phyloP scores from a whole-genome alignment of 202 grass and related monocot species.

The Miscanthus sacchariflorus region DNA sequence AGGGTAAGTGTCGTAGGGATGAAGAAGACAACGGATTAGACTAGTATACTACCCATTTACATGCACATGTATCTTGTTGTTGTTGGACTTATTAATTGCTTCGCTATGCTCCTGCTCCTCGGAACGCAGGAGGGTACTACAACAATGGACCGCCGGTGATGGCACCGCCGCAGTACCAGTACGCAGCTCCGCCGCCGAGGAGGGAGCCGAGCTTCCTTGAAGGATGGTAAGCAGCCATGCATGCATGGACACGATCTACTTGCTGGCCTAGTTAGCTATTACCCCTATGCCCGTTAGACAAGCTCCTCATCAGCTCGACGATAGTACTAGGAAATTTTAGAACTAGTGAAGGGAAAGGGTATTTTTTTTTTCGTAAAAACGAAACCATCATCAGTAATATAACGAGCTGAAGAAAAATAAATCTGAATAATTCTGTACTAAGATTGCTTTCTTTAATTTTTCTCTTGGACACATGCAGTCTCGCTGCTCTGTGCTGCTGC shows the following conservation, averaged over 20 bases:
- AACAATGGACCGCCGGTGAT: slow-evolving; percentile 75
- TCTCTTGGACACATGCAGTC: slow-evolving; percentile 28
- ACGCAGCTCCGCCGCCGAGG: slow-evolving; percentile 54
- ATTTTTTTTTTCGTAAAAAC: no score
- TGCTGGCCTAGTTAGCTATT: no score
- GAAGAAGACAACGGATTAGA: no score
- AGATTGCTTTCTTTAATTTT: not conserved
- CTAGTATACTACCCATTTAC: not conserved
- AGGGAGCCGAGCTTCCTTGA: slow-evolving; percentile 61
- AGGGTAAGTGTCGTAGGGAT: slow-evolving; percentile 37
- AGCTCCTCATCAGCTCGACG: no score
- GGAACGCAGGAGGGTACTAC: slow-evolving; percentile 53
- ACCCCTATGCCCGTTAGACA: no score
- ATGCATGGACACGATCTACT: no score
- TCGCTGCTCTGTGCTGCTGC: slow-evolving; percentile 77
- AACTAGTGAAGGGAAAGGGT: no score
- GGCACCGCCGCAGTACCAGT: slow-evolving; percentile 75
- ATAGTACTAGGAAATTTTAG: no score
- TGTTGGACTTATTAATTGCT: not conserved
- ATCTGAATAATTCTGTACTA: not conserved
- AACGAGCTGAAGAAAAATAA: not conserved
- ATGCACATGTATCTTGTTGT: not conserved
- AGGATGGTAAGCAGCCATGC: slow-evolving; percentile 54
- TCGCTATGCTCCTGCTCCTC: not conserved
- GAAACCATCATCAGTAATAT: no score